Percentiles rank a stretch among this genome's conserved stretches.
These are phyloP conservation scores for Penstemon eatonii DNA, from an alignment of 257 asterid species.

Conservation along the genomic window DNA sequence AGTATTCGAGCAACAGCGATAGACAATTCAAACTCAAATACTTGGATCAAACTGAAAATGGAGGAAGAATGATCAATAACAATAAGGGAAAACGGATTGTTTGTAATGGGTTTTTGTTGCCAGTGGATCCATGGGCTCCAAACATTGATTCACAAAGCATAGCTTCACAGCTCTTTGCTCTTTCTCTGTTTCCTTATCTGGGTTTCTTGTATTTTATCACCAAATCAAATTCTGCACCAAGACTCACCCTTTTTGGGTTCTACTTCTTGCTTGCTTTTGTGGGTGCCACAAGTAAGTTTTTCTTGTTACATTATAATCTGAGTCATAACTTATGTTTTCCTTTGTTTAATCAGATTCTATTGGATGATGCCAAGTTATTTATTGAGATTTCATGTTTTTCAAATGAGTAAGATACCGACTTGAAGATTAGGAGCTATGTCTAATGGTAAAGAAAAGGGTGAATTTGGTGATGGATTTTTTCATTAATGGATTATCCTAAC, in stretches of 20 bases:
- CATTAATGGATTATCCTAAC: background rate
- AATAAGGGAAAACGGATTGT: conserved; percentile 31
- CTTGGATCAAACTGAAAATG: conserved; percentile 31
- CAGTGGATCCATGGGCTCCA: conserved; percentile 98
- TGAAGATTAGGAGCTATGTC: background rate
- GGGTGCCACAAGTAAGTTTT: conserved; percentile 79
- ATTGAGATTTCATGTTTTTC: background rate
- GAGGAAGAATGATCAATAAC: conserved; percentile 22
- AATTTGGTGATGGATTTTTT: background rate
- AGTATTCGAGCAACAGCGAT: conserved; percentile 18
- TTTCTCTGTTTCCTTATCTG: conserved; percentile 80
- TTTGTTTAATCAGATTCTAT: background rate
- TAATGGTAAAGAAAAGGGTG: background rate
- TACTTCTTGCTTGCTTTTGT: conserved; percentile 91
- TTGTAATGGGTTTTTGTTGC: conserved; percentile 53
- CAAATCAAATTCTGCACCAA: conserved; percentile 86
- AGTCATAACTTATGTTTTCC: conserved; percentile 3
- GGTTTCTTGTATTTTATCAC: conserved; percentile 86
- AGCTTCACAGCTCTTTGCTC: conserved; percentile 87
- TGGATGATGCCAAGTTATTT: background rate
- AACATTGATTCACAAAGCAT: conserved; percentile 70
- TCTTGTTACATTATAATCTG: background rate
- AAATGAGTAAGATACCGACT: background rate
- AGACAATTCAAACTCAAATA: conserved; percentile 34
- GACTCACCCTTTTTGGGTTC: conserved; percentile 92